Conservation (phyloP, 257 asterid species). For the Primulina tabacum region DNA sequence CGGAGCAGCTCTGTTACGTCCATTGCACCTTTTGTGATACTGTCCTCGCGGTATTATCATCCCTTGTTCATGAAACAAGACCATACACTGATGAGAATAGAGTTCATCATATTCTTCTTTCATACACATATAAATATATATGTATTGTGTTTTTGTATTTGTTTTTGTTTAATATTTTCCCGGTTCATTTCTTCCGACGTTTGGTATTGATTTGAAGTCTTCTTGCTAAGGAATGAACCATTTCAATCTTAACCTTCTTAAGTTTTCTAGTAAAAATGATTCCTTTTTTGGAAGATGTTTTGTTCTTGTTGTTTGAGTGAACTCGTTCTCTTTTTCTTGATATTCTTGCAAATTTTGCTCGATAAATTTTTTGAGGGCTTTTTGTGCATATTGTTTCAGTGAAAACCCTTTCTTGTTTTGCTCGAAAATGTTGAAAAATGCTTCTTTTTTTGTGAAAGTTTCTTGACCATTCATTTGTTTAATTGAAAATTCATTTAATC, state of each 20-base stretch:
- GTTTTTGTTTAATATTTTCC: not conserved
- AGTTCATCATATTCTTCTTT: not conserved
- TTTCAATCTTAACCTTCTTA: not conserved
- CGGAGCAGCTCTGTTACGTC: constrained; percentile 97
- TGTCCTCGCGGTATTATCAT: constrained; percentile 75
- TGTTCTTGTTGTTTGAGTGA: not conserved
- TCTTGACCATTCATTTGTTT: not conserved
- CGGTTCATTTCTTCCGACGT: not conserved
- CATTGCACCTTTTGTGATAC: constrained; percentile 87
- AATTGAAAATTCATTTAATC: not conserved
- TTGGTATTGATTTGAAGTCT: not conserved
- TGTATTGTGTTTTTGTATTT: not conserved
- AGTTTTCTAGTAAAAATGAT: not conserved
- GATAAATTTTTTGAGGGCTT: not conserved
- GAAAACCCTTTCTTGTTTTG: not conserved
- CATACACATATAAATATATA: not conserved
- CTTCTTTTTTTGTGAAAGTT: not conserved
- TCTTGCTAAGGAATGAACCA: not conserved
- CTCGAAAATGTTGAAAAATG: no score
- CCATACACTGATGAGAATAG: not conserved
- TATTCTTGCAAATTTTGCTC: not conserved
- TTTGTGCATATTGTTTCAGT: not conserved
- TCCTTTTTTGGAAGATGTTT: not conserved
- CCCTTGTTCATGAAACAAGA: not conserved
- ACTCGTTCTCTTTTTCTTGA: not conserved